phyloP scores from a whole-genome alignment of 2,329 filamentous ascomycete genomes.

The Colletotrichum sidae region DNA sequence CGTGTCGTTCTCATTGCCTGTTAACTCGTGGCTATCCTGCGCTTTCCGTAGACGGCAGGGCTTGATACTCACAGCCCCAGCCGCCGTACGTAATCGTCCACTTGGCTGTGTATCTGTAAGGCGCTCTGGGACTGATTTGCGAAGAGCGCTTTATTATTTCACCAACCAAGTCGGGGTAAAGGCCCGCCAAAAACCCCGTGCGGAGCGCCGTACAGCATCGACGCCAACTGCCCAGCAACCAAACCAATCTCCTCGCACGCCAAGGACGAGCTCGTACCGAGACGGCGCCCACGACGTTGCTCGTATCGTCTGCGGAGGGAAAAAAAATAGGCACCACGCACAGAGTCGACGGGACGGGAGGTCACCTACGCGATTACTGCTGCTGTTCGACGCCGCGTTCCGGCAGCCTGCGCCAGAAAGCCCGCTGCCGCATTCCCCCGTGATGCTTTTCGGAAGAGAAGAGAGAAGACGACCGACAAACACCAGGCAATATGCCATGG shows the following conservation, averaged over 20 bases:
- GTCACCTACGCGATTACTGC: constrained; percentile 16
- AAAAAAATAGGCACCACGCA: not conserved
- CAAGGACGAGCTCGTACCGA: not conserved
- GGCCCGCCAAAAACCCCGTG: constrained; percentile 26
- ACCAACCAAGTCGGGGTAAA: not conserved
- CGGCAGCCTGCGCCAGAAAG: not conserved
- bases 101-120: too few relatives aligned
- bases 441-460: not conserved
- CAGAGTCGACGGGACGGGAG: constrained; percentile 3
- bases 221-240: constrained; percentile 1
- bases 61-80: too few relatives aligned
- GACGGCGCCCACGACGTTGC: constrained; percentile 16
- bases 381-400: constrained; percentile 6
- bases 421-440: too few relatives aligned
- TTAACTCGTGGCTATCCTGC: too few relatives aligned
- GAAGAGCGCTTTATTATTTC: too few relatives aligned
- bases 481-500: not conserved
- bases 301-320: constrained; percentile 1
- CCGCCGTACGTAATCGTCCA: too few relatives aligned
- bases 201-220: constrained; percentile 15
- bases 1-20: too few relatives aligned
- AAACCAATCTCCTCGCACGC: not conserved
- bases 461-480: constrained; percentile 10
- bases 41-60: too few relatives aligned
- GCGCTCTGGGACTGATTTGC: too few relatives aligned